Base-by-base conservation (phyloP, 2,329 filamentous ascomycete genomes). In the Colletotrichum godetiae region DNA sequence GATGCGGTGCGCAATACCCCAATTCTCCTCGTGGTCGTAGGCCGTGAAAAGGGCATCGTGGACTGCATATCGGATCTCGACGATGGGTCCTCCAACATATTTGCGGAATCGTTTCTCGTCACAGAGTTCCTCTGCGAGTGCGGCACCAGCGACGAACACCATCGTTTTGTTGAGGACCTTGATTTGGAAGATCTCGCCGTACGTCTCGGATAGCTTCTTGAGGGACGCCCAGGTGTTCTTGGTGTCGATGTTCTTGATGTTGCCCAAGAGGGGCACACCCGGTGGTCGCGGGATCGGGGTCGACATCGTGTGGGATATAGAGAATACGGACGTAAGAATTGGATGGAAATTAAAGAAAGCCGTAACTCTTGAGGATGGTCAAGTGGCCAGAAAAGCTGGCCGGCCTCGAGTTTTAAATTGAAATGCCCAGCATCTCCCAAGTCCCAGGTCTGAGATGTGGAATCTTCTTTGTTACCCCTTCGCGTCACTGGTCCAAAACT, bases 21-120 rank as follows among this genome's bases (percentile, higher is more conserved):
- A 89, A 76, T 79, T 84, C 12, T 80, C 75, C 77, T 89, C 87
- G 67, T 86, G 49, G 15, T 88, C 82, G 76, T 81, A 88, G 6
- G 87, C 87, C 3, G 87, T 86, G 80, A 89, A 89, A n/a, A 89
- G 83, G 4, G 86, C 76, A 74, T 87, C 86, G 78, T 89, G 83
- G 11, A 88, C 87, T 6, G 85, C 80, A 33, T 83, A 81, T 27
- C 87, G 84, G 69, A 89, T 89, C 81, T 89, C 86, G 63, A 88
- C 84, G 63, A 89, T 82, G 4, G 88, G 87, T 0, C 87, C 87
- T 35, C 86, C 86, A 1, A 89, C 87, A 74, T 82, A 88, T 76
- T 89, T 89, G 68, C 87, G 85, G 78, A 89, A 89, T 0, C 87
- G 84, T 76, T 82, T 85, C 81, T 89, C 81, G 77, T 89, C 87